A percentile compares a stretch with the other conserved stretches of the same genome.
phyloP scores from a whole-genome alignment of 225 moss, liverwort and hornwort species.

The Polytrichum commune region DNA sequence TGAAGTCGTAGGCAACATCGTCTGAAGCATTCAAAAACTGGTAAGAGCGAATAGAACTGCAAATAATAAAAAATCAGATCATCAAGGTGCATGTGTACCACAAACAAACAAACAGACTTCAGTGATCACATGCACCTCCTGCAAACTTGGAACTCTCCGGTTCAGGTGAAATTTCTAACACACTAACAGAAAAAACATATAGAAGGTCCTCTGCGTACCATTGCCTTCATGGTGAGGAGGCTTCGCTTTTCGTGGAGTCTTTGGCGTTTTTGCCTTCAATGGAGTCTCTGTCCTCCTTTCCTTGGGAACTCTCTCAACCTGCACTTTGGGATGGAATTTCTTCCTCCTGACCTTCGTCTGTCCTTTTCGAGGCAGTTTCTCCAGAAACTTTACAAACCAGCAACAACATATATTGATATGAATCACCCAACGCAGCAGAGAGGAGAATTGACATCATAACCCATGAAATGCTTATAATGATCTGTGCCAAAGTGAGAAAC shows the following conservation, averaged over 20 bases:
- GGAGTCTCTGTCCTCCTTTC: not conserved
- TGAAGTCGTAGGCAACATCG: not conserved
- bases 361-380: slow-evolving; percentile 16
- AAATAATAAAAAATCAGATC: too few species aligned
- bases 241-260: not conserved
- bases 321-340: slow-evolving; percentile 42
- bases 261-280: not conserved
- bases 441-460: too few species aligned
- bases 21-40: too few species aligned
- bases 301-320: slow-evolving; percentile 16
- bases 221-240: not conserved
- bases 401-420: not conserved
- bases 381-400: slow-evolving; percentile 6
- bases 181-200: not conserved
- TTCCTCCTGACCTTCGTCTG: slow-evolving; percentile 24
- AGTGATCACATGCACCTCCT: not conserved
- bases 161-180: not conserved
- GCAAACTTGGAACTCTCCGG: not conserved
- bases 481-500: not conserved
- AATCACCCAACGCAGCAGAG: too few species aligned
- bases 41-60: too few species aligned
- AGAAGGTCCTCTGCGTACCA: not conserved
- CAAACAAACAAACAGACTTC: not conserved
- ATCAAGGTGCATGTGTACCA: too few species aligned
- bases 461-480: not conserved